These are phyloP conservation scores for Verruconis gallopava DNA, from an alignment of 2,329 filamentous ascomycete species.

Conservation along the genomic window DNA sequence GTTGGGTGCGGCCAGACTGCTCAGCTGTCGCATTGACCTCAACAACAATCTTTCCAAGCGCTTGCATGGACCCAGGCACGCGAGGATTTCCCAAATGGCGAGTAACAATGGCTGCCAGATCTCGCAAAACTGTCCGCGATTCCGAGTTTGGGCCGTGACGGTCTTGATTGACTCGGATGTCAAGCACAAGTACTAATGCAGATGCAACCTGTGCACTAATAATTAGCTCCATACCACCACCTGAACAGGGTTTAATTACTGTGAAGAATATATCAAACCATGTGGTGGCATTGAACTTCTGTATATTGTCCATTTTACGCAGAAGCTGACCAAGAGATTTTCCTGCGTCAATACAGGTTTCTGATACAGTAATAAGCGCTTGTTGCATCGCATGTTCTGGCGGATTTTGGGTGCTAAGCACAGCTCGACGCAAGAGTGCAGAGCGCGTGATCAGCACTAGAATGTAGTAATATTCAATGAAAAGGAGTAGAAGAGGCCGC, in stretches of 20 bases:
- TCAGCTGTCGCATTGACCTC: constrained; percentile 3
- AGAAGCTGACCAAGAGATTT: constrained; percentile 22
- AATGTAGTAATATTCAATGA: constrained; percentile 29
- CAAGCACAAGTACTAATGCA: constrained; percentile 26
- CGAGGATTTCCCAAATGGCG: constrained; percentile 1
- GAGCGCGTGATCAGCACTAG: constrained; percentile 26
- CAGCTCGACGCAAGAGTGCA: constrained; percentile 26
- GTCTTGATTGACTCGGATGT: constrained; percentile 15
- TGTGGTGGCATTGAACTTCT: constrained; percentile 27
- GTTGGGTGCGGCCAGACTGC: neutral
- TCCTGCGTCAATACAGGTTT: constrained; percentile 26
- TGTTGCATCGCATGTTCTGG: constrained; percentile 14
- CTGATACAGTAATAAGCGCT: constrained; percentile 22
- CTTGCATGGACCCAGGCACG: constrained; percentile 2
- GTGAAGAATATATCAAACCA: constrained; percentile 26
- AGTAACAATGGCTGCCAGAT: neutral
- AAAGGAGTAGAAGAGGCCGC: constrained; percentile 26
- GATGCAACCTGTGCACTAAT: constrained; percentile 26
- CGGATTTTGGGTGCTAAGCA: constrained; percentile 18
- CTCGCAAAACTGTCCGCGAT: neutral
- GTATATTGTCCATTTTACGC: constrained; percentile 23
- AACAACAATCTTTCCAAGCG: constrained; percentile 4
- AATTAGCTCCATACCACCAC: neutral
- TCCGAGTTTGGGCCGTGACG: neutral
- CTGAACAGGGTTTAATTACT: neutral